Evolutionary conservation across 805 yeast genomes (phyloP).

Genomic region (Ogataea naganishii): DNA sequence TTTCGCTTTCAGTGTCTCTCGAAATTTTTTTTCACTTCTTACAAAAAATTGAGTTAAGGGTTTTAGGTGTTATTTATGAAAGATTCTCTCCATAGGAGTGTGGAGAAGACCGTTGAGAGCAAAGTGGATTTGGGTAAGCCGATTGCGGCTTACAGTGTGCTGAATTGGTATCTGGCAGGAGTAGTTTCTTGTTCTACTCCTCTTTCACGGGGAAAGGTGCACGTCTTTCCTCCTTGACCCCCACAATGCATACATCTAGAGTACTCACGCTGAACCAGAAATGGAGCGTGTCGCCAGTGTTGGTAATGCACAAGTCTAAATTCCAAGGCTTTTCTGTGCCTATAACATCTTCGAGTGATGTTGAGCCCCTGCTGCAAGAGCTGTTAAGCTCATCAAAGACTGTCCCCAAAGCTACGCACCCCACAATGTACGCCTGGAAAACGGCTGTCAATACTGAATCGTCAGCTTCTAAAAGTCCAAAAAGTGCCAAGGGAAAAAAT

Average conservation of each 20-base stretch:
- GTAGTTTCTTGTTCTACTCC: too few species aligned
- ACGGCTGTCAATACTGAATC: slow-evolving; percentile 22
- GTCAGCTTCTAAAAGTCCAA: slow-evolving; percentile 5
- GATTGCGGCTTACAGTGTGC: too few species aligned
- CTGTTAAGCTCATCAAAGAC: slow-evolving; percentile 37
- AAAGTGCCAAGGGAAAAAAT: slow-evolving; percentile 3
- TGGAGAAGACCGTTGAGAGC: not conserved
- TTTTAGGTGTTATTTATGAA: too few species aligned
- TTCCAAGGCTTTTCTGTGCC: slow-evolving; percentile 56
- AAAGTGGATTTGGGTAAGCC: not conserved
- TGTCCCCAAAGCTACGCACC: slow-evolving; percentile 56
- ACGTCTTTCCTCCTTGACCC: too few species aligned
- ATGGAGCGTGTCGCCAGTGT: slow-evolving; percentile 33
- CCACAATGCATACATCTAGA: too few species aligned
- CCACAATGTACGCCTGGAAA: slow-evolving; percentile 70
- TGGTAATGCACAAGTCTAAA: slow-evolving; percentile 48
- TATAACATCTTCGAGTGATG: slow-evolving; percentile 29
- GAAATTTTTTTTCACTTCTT: too few species aligned
- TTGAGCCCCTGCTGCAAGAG: slow-evolving; percentile 31
- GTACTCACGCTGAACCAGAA: slow-evolving; percentile 1
- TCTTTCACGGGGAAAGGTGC: too few species aligned
- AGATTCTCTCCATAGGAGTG: too few species aligned
- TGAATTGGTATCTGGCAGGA: too few species aligned
- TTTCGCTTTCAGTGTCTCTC: too few species aligned
- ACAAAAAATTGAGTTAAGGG: too few species aligned